phyloP scores from a whole-genome alignment of 148 eudicot species.

The Rhododendron vialii region DNA sequence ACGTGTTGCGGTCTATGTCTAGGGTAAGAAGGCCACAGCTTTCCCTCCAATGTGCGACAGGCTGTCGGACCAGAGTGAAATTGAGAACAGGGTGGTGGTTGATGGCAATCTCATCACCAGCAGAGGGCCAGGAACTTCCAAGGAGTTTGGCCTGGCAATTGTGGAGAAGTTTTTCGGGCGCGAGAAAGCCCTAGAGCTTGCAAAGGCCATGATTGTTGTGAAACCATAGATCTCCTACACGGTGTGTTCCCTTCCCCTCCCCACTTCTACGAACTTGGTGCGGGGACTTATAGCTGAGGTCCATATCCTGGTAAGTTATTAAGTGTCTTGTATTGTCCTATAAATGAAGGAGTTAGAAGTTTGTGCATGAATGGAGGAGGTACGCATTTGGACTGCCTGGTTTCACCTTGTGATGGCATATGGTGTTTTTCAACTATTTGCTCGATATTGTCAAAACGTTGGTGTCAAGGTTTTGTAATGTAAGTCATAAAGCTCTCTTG shows the following conservation, averaged over 20 bases:
- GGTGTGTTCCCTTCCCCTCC: not conserved
- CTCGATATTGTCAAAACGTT: not conserved
- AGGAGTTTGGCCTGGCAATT: slow-evolving; percentile 85
- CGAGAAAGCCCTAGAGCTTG: slow-evolving; percentile 66
- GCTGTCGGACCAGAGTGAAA: slow-evolving; percentile 70
- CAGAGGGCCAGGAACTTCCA: slow-evolving; percentile 85
- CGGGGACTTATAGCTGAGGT: not conserved
- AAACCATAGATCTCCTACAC: slow-evolving; percentile 16
- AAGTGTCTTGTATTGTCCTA: not conserved
- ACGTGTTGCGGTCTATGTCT: slow-evolving; percentile 8
- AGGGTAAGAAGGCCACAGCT: slow-evolving; percentile 96
- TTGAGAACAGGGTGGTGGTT: slow-evolving; percentile 74
- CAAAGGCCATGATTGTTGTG: slow-evolving; percentile 66
- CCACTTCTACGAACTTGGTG: not conserved
- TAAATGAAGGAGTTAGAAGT: not conserved
- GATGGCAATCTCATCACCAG: slow-evolving; percentile 98
- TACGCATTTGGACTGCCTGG: not conserved
- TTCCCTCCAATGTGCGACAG: slow-evolving; percentile 90
- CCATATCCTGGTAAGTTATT: not conserved
- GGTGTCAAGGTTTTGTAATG: too few species aligned
- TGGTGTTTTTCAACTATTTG: not conserved
- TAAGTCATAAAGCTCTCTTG: too few species aligned
- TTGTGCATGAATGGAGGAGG: not conserved
- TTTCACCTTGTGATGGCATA: not conserved
- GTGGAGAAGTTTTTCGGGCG: slow-evolving; percentile 79